Conservation (phyloP, 345 rosid genomes). For the Boechera divaricarpa region DNA sequence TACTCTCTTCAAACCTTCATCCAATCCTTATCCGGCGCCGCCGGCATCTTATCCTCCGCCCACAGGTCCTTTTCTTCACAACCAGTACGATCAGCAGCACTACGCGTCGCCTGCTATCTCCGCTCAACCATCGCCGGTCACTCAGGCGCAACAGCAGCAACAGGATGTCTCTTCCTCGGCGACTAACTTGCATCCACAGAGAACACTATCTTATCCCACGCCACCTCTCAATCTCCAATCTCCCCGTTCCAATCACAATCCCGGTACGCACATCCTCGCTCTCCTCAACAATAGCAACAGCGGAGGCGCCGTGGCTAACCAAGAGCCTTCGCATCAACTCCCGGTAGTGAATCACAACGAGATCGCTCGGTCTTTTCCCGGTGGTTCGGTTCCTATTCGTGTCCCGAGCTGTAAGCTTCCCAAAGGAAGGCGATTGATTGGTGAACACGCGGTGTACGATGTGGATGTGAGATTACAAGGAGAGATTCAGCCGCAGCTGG, state of each 20-base stretch:
- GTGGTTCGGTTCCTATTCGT: conserved; percentile 51
- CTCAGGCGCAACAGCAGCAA: not conserved
- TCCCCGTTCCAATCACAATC: conserved; percentile 49
- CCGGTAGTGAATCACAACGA: conserved; percentile 42
- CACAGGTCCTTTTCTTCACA: conserved; percentile 53
- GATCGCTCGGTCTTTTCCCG: conserved; percentile 41
- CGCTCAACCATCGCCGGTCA: conserved; percentile 31
- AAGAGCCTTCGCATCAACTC: conserved; percentile 40
- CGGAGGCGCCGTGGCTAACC: conserved; percentile 37
- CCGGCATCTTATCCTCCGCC: conserved; percentile 70
- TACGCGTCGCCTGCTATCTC: conserved; percentile 45
- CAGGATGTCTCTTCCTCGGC: conserved; percentile 45
- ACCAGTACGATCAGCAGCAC: conserved; percentile 55
- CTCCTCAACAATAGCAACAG: conserved; percentile 52
- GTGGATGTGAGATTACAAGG: conserved; percentile 67
- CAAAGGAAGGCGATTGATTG: conserved; percentile 65
- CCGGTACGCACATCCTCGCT: conserved; percentile 77
- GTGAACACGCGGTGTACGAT: conserved; percentile 63
- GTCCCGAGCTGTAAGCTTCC: conserved; percentile 62
- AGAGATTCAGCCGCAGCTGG: conserved; percentile 83
- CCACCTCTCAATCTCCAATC: conserved; percentile 48
- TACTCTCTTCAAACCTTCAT: conserved; percentile 53
- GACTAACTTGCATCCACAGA: conserved; percentile 45
- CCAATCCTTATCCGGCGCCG: conserved; percentile 51
- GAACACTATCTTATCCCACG: conserved; percentile 51